These are phyloP conservation scores for Mucor lusitanicus DNA, from an alignment of 371 early-diverging fungal species.

Conservation along the genomic window DNA sequence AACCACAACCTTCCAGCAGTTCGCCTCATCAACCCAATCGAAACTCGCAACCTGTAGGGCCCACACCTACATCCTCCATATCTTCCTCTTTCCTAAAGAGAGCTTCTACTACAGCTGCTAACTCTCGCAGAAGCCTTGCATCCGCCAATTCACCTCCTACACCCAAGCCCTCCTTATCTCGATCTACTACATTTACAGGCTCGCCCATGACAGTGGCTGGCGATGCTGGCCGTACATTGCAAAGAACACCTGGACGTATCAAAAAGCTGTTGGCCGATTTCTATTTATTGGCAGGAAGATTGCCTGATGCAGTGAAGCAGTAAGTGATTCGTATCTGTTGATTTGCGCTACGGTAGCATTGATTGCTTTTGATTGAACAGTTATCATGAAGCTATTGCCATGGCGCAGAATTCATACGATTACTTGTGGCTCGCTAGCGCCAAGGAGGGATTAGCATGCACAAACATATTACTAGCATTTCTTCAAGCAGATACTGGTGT, in stretches of 20 bases:
- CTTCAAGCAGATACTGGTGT: slow-evolving; percentile 64
- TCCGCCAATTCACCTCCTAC: slow-evolving; percentile 18
- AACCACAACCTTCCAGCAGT: slow-evolving; percentile 5
- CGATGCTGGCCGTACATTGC: slow-evolving; percentile 62
- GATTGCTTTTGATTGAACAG: slow-evolving; percentile 27
- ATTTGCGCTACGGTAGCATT: neutral
- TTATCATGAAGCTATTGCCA: slow-evolving; percentile 71
- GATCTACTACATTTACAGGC: slow-evolving; percentile 21
- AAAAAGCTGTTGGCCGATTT: slow-evolving; percentile 81
- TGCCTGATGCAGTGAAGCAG: slow-evolving; percentile 75
- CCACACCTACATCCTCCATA: slow-evolving; percentile 11
- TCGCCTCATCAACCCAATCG: neutral
- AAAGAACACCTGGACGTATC: slow-evolving; percentile 73
- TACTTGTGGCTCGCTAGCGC: slow-evolving; percentile 81
- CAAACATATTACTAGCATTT: slow-evolving; percentile 60
- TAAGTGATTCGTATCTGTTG: slow-evolving; percentile 20
- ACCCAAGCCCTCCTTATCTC: slow-evolving; percentile 21
- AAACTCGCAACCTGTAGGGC: slow-evolving; percentile 2
- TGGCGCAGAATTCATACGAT: slow-evolving; percentile 66
- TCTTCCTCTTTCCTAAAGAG: slow-evolving; percentile 25
- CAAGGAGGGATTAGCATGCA: slow-evolving; percentile 73
- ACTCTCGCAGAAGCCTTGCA: neutral
- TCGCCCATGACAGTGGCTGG: slow-evolving; percentile 55
- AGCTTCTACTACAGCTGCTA: slow-evolving; percentile 19
- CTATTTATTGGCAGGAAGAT: slow-evolving; percentile 74